phyloP scores from a whole-genome alignment of 331 rosid species.

The Malus hybrid region DNA sequence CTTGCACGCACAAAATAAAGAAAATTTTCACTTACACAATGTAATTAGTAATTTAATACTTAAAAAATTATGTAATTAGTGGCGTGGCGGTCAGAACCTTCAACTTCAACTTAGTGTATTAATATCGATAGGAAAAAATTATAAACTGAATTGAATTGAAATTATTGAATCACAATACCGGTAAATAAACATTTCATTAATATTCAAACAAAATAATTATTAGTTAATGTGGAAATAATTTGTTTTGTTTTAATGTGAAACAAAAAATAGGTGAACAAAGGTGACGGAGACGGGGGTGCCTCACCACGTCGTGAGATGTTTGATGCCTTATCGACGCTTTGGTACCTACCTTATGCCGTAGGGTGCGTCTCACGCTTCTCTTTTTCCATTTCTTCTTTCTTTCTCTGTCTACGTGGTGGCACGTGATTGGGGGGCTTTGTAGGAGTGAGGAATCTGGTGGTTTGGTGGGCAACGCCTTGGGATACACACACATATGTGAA shows the following conservation, averaged over 20 bases:
- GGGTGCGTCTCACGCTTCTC: slow-evolving; percentile 7
- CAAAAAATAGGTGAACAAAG: not conserved
- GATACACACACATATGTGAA: not conserved
- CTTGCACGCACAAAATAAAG: no score
- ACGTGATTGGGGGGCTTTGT: not conserved
- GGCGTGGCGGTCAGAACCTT: not conserved
- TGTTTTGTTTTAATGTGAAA: not conserved
- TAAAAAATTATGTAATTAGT: no score
- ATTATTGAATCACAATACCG: no score
- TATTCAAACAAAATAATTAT: not conserved
- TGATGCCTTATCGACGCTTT: slow-evolving; percentile 8
- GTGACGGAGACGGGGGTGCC: slow-evolving; percentile 9
- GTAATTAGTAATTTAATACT: not conserved
- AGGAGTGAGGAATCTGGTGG: not conserved
- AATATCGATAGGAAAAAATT: no score
- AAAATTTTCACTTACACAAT: rapidly evolving
- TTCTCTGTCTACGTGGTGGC: not conserved
- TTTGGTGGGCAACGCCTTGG: slow-evolving; percentile 7
- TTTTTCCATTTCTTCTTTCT: not conserved
- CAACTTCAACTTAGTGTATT: no score
- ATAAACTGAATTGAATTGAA: no score
- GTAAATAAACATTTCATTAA: no score
- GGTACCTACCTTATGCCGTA: slow-evolving; percentile 1
- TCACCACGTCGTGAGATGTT: not conserved
- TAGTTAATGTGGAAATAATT: not conserved